Conservation (phyloP, 2,329 filamentous ascomycete species). For the Tolypocladium tundrense region DNA sequence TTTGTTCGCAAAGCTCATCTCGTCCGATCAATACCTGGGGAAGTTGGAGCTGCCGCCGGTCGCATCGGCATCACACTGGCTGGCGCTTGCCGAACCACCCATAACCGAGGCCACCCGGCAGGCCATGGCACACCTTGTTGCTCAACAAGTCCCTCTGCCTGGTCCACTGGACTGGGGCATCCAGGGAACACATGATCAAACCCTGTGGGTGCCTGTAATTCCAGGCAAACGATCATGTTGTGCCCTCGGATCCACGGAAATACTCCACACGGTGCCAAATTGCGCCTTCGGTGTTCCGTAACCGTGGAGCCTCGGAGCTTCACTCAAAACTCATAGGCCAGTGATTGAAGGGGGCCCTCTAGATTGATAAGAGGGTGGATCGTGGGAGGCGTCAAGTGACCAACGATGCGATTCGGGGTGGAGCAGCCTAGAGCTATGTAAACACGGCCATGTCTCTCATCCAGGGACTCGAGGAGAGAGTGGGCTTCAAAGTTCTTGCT, state of each 20-base stretch:
- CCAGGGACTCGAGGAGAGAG: background rate
- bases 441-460: background rate
- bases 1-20: background rate
- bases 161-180: background rate
- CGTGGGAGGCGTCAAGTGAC: background rate
- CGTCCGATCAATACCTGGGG: background rate
- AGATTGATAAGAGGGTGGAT: background rate
- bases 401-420: background rate
- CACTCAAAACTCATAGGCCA: constrained; percentile 5
- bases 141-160: background rate
- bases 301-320: constrained; percentile 1
- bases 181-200: constrained; percentile 1
- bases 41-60: background rate
- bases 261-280: constrained; percentile 23
- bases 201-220: constrained; percentile 12
- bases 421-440: background rate
- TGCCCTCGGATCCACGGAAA: constrained; percentile 3
- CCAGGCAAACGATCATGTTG: constrained; percentile 13
- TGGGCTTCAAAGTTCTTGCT: background rate
- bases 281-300: constrained; percentile 5
- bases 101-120: background rate
- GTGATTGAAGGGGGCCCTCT: background rate
- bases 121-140: background rate
- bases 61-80: background rate
- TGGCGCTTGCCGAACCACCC: background rate